phyloP scores from a whole-genome alignment of 148 eudicot genomes.

The Limonium bicolor region DNA sequence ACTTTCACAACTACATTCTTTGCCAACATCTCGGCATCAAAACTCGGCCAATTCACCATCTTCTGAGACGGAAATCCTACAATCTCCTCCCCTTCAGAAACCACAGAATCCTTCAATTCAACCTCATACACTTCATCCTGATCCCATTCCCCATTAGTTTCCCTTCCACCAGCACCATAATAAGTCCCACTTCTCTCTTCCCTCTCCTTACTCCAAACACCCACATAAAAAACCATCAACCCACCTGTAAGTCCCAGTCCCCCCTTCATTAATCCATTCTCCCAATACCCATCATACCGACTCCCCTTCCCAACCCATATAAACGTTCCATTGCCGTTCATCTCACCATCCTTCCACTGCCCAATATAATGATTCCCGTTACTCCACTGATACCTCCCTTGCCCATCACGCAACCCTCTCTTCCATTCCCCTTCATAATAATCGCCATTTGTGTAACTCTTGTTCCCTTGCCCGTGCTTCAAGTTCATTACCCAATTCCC shows the following conservation, averaged over 20 bases:
- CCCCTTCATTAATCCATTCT: slow-evolving; percentile 1
- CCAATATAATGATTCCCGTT: slow-evolving; percentile 59
- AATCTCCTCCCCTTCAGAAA: neutral
- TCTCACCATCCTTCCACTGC: slow-evolving; percentile 43
- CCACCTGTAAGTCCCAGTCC: neutral
- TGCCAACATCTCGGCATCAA: neutral
- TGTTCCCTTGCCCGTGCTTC: slow-evolving; percentile 52
- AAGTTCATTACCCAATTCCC: slow-evolving; percentile 54
- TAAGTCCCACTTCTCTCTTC: neutral
- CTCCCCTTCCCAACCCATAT: slow-evolving; percentile 59
- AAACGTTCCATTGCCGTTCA: slow-evolving; percentile 51
- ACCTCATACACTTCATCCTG: neutral
- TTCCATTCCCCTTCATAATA: slow-evolving; percentile 71
- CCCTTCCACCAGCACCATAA: neutral
- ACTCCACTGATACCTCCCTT: slow-evolving; percentile 59
- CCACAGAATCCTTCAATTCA: slow-evolving; percentile 1
- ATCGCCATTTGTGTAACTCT: slow-evolving; percentile 48
- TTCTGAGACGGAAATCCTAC: slow-evolving; percentile 1
- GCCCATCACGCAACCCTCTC: slow-evolving; percentile 46
- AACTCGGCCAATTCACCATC: slow-evolving; percentile 1
- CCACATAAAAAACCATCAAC: slow-evolving; percentile 2
- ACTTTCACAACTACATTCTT: neutral
- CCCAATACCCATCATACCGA: slow-evolving; percentile 24
- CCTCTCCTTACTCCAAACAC: slow-evolving; percentile 2
- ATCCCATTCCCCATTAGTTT: neutral